Evolutionary conservation across 768 basidiomycete species (phyloP).

Genomic region (Scleroderma citrinum): DNA sequence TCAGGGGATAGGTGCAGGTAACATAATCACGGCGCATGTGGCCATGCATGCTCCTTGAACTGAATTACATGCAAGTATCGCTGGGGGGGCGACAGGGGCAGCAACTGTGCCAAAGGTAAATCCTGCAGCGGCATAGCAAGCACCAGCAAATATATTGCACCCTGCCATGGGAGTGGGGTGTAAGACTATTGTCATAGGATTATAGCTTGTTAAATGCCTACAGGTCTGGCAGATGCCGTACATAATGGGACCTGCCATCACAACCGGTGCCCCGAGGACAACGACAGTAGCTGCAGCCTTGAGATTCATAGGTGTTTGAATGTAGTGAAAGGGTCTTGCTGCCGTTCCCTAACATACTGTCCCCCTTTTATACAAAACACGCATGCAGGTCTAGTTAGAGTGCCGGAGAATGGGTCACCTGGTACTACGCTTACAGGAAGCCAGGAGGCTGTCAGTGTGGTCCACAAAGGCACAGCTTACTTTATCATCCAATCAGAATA

Average conservation of each 20-base stretch:
- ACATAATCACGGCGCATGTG: constrained; percentile 14
- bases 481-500: too few species aligned
- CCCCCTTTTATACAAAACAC: too few species aligned
- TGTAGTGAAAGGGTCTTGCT: neutral
- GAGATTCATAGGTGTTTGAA: constrained; percentile 17
- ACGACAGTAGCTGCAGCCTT: constrained; percentile 12
- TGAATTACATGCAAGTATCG: constrained; percentile 17
- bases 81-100: constrained; percentile 14
- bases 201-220: neutral
- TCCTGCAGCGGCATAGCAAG: constrained; percentile 21
- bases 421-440: too few species aligned
- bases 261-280: constrained; percentile 11
- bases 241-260: constrained; percentile 12
- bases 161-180: constrained; percentile 7
- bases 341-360: too few species aligned
- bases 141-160: constrained; percentile 15
- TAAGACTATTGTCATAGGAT: neutral
- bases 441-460: too few species aligned
- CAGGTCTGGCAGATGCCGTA: constrained; percentile 23
- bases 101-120: constrained; percentile 17
- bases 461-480: too few species aligned
- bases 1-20: constrained; percentile 22
- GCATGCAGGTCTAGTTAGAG: too few species aligned
- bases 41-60: constrained; percentile 22
- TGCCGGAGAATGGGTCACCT: too few species aligned